A percentile compares a stretch with the other conserved stretches of the same genome.
phyloP scores from a whole-genome alignment of 192 early-diverging fungal species.

The Podochytrium sp. region DNA sequence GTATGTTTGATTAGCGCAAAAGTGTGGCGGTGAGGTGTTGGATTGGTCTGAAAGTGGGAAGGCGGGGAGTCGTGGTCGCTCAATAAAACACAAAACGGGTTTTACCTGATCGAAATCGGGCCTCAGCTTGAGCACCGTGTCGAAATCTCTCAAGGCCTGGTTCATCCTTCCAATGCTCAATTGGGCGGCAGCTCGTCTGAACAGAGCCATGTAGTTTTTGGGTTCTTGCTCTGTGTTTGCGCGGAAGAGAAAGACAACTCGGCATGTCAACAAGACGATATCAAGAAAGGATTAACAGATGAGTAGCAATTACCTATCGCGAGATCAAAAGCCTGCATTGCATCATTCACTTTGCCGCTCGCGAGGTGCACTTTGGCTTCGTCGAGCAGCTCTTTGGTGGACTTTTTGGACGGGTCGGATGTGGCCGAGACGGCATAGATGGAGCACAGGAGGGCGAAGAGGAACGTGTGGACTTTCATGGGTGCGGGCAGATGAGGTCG shows the following conservation, averaged over 20 bases:
- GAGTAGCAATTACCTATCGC: conserved; percentile 60
- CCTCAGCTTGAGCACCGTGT: conserved; percentile 75
- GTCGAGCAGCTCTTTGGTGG: conserved; percentile 34
- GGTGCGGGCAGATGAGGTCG: background rate
- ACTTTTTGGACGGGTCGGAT: conserved; percentile 3
- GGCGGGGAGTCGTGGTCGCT: background rate
- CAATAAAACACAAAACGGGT: background rate
- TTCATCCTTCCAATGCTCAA: conserved; percentile 71
- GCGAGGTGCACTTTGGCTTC: conserved; percentile 45
- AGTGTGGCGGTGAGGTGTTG: background rate
- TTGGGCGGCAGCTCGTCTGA: conserved; percentile 83
- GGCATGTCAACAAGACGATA: conserved; percentile 26
- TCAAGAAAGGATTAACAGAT: background rate
- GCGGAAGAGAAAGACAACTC: conserved; percentile 45
- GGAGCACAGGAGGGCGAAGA: background rate
- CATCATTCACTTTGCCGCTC: conserved; percentile 54
- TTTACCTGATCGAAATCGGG: conserved; percentile 61
- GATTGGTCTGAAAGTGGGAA: background rate
- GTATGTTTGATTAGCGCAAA: background rate
- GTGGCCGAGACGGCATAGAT: background rate
- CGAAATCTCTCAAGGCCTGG: conserved; percentile 83
- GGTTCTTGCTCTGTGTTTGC: conserved; percentile 68
- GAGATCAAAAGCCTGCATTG: conserved; percentile 63
- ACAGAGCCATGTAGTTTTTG: conserved; percentile 83
- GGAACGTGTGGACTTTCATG: conserved; percentile 1